Evolutionary conservation across 1,284 basidiomycete genomes (phyloP), one percentile per base, ranked within the genome.

Genomic region (Ceratorhiza oryzae-sativae): DNA sequence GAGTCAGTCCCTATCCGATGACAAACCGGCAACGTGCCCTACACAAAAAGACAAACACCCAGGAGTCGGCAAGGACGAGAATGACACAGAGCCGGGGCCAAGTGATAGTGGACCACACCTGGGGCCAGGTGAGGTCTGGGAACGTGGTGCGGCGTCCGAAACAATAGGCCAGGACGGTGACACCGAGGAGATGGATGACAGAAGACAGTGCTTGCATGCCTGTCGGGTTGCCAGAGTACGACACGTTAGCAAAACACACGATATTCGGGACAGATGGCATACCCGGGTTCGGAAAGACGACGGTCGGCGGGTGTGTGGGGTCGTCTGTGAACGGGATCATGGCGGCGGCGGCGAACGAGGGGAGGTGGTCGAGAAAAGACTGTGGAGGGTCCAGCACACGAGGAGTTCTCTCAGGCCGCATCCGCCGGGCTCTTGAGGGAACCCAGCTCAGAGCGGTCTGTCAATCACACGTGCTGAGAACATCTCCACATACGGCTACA

Each of bases 51-150:
- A 74, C 65, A 53, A 74, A 74, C 1, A 59, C 20, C 71, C 71
- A 74, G 13, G 72, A 73, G 68, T 73, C 67, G 25, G 71, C 48
- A 48, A 75, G 65, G 25, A 75, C 67, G 12, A 75, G 60, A 18
- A 75, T 72, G 13, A 73, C 70, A 39, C 70, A 73, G 39, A 75
- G 53, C 4, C 72, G 67, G 27, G 74, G 63, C 72, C 68, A 73
- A n/a, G 68, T 59, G 1, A 71, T 20, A 15, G 71, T 65, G 18
- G 51, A 63, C 61, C 62, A 71, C 32, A 62, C 42, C 18, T 59
- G 63, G 10, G 25, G 18, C 51, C 60, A 53, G n/a, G 59, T 34
- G 30, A 72, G 48, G 23, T 74, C 60, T 20, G 65, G 62, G n/a
- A 70, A 60, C 13, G 71, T 55, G 1, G 73, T 68, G 0, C 73